Conservation (phyloP, 805 yeast genomes). For the Myxozyma udenii region DNA sequence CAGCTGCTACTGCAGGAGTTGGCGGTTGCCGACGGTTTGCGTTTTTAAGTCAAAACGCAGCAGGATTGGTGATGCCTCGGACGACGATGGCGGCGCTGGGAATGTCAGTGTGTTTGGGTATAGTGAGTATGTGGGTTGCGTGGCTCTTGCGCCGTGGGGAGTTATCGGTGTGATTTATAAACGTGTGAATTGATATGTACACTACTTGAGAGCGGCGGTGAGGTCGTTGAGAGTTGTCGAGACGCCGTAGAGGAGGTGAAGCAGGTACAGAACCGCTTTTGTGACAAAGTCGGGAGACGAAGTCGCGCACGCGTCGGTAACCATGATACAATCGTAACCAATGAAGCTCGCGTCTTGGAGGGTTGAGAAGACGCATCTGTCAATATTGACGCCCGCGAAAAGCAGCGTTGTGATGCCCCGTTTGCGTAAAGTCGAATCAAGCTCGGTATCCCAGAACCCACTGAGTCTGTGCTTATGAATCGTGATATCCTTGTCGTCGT, state of each 20-base stretch:
- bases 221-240: constrained; percentile 12
- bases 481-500: constrained; percentile 7
- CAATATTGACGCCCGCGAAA: constrained; percentile 25
- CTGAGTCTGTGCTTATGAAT: constrained; percentile 25
- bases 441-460: constrained; percentile 27
- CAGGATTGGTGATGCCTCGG: not conserved
- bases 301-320: constrained; percentile 27
- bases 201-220: not conserved
- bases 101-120: constrained; percentile 22
- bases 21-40: constrained; percentile 5
- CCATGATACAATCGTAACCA: constrained; percentile 27
- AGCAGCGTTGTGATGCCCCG: constrained; percentile 18
- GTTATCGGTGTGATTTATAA: not conserved
- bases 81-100: constrained; percentile 15
- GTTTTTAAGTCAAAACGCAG: not conserved
- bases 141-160: constrained; percentile 15
- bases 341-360: constrained; percentile 25
- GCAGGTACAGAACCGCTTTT: constrained; percentile 17
- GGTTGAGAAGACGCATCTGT: constrained; percentile 26
- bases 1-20: not conserved
- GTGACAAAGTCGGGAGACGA: constrained; percentile 24
- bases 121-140: constrained; percentile 25
- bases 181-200: not conserved
- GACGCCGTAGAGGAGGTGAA: constrained; percentile 21
- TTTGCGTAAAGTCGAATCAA: constrained; percentile 19